These are phyloP conservation scores for Paragyromitra xinjiangensis DNA, from an alignment of 495 filamentous ascomycete genomes.

Conservation along the genomic window DNA sequence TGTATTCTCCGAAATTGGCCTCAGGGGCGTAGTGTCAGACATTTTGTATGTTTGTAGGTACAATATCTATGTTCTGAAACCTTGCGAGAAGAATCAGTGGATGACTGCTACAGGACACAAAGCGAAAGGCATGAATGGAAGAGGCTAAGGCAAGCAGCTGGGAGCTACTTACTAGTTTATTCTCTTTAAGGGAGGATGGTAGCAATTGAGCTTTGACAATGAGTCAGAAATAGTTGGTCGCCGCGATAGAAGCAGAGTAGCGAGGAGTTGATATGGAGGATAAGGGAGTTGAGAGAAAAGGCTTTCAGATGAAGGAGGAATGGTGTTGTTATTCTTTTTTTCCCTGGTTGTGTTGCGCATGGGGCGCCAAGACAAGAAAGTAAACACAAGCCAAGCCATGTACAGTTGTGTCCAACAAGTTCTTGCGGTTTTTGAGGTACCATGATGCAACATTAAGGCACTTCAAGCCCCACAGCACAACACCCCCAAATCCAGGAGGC, in stretches of 20 bases:
- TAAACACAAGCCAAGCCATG: constrained; percentile 30
- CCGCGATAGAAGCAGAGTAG: not conserved
- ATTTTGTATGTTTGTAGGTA: constrained; percentile 16
- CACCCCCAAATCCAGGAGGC: too few species aligned
- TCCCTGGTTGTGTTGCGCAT: constrained; percentile 15
- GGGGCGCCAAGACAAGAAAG: constrained; percentile 12
- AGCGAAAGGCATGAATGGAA: not conserved
- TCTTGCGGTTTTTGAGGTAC: too few species aligned
- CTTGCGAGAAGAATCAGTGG: constrained; percentile 29
- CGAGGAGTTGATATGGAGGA: constrained; percentile 11
- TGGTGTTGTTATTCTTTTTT: constrained; percentile 27
- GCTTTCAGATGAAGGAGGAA: constrained; percentile 4
- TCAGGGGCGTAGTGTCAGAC: constrained; percentile 38
- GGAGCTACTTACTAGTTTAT: not conserved
- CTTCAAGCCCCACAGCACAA: too few species aligned
- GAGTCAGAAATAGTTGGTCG: not conserved
- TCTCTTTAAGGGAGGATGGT: constrained; percentile 13
- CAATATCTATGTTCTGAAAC: not conserved
- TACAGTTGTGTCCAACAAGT: too few species aligned
- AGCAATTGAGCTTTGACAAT: constrained; percentile 15
- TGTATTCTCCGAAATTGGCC: constrained; percentile 27
- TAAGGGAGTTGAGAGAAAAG: constrained; percentile 11
- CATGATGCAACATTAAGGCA: too few species aligned
- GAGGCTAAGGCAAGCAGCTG: not conserved
- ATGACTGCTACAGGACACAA: constrained; percentile 12